Evolutionary conservation across 2,329 filamentous ascomycete species (phyloP), one percentile per base, ranked within the genome.

Genomic region (Sclerotinia glacialis): DNA sequence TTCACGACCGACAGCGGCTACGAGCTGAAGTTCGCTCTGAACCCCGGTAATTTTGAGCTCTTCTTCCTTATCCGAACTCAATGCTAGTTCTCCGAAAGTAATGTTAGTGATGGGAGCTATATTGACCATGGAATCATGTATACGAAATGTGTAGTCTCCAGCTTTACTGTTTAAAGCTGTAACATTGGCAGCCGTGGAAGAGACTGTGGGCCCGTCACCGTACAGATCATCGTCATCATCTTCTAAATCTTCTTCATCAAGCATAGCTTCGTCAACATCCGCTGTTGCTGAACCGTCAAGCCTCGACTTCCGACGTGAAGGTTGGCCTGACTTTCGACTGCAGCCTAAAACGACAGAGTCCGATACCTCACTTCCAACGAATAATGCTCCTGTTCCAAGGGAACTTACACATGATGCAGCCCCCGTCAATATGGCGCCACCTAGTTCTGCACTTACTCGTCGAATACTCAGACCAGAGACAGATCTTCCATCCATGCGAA

Each of bases 401-500:
- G 83, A 85, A 31, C 87, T 86, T 2, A 92, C 83, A 69, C 90
- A 93, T 1, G 92, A 89, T 34, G 88, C 85, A 28, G 83, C 80
- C 52, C 84, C 83, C 59, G 83, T 83, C 67, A 96, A 75, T 12
- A 91, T 69, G 40, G 79, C 76, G 9, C 89, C 89, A 12, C 90
- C 89, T 31, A 84, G 82, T 64, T 91, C 86, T 49, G 79, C 73
- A 5, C 85, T 75, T 6, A 97, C 81, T 49, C 85, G 78, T 69
- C 86, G 87, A 64, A 99, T 79, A n/a, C 84, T 86, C 68, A 99
- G 82, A 1, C 92, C 93, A 34, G 93, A 96, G 2, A 99, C 92
- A 2, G 91, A 96, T 65, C 95, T 86, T 21, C 96, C 95, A 76
- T 97, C 93, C 68, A 97, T 86, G 65, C 87, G 88, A 79, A 99